Conservation (phyloP, 2,329 filamentous ascomycete species). For the Trichophyton verrucosum region DNA sequence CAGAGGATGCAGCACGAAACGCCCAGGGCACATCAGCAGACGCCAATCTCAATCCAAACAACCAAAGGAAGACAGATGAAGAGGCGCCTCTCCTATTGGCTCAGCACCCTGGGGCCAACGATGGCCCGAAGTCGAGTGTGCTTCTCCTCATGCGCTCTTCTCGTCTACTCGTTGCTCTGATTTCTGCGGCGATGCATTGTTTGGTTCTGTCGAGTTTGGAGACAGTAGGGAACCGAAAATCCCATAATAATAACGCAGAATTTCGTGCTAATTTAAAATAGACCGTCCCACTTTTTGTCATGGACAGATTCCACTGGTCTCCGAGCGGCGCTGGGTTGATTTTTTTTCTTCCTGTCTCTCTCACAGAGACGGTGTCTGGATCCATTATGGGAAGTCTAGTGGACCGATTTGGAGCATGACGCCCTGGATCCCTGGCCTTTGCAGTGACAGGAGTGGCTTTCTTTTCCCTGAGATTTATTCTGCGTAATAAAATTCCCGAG, state of each 20-base stretch:
- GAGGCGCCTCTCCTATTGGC: neutral
- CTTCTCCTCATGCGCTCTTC: too few species aligned
- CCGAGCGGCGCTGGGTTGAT: neutral
- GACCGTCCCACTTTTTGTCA: neutral
- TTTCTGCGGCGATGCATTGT: neutral
- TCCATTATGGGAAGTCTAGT: neutral
- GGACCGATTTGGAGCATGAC: neutral
- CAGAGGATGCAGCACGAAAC: neutral
- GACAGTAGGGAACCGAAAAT: neutral
- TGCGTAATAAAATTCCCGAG: conserved; percentile 21
- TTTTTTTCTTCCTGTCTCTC: neutral
- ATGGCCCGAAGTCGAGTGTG: too few species aligned
- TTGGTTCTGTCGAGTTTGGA: neutral
- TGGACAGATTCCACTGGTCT: neutral
- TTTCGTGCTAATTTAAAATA: neutral
- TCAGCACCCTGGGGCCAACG: too few species aligned
- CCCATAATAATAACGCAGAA: neutral
- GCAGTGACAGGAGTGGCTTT: conserved; percentile 10
- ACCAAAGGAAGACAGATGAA: neutral
- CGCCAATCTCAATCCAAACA: neutral
- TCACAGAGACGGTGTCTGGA: neutral
- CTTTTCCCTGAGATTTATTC: conserved; percentile 16
- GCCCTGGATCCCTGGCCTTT: neutral
- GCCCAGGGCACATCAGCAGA: neutral
- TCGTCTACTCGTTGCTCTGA: too few species aligned